Evolutionary conservation across 306 rosid species (phyloP), one percentile per base, ranked within the genome.

Genomic region (Cucurbita maxima): DNA sequence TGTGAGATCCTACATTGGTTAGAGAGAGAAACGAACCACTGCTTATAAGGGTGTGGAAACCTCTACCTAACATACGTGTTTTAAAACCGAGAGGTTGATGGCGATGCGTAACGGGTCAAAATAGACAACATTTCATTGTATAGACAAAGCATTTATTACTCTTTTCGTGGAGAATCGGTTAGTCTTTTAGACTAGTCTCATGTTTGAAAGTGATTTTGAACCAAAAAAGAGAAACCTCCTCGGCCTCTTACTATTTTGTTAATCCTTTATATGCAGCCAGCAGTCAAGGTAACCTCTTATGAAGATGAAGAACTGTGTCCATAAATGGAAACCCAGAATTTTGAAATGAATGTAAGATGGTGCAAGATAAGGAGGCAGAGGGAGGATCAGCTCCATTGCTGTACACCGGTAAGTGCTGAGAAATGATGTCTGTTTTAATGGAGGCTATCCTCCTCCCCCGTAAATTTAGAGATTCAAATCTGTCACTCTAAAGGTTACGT

Each of bases 161-260:
- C n/a, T 82, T 90, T 36, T 91, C 75, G 3, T 87, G 89, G 15
- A 96, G 15, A 96, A 96, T 79, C 90, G 90, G n/a, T n/a, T n/a
- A n/a, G n/a, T n/a, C n/a, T n/a, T n/a, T n/a, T n/a, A 75, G 97
- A 87, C 92, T 90, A 47, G 12, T 14, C 5, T 3, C 5, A 47
- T 4, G 5, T 47, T 47, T 12, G 12, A 15, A 5, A 47, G 52
- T 2, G 3, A 12, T 47, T 47, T 47, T n/a, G n/a, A n/a, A n/a
- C n/a, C n/a, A n/a, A n/a, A n/a, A n/a, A n/a, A n/a, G n/a, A n/a
- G n/a, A n/a, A n/a, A n/a, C n/a, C n/a, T n/a, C n/a, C n/a, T n/a
- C n/a, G n/a, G n/a, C 53, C 37, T 40, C 71, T n/a, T 10, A 40
- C 16, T 47, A 36, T 22, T 1, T 18, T 41, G 71, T 8, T 41